phyloP scores from a whole-genome alignment of 371 early-diverging fungal species.

The Hamiltosporidium tvaerminnensis region DNA sequence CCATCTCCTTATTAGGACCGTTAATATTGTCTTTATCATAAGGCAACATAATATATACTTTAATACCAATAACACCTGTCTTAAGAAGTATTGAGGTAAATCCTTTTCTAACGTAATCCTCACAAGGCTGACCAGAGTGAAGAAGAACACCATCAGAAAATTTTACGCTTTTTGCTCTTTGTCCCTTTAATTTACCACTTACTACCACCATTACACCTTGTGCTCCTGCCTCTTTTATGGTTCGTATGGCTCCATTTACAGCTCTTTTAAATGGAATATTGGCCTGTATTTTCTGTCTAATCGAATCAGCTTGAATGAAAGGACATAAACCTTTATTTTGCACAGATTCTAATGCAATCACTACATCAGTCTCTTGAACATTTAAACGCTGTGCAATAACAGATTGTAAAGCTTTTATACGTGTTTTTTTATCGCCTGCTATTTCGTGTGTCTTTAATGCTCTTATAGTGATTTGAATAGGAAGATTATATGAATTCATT shows the following conservation, averaged over 20 bases:
- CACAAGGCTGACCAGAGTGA: conserved; percentile 80
- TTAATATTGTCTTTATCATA: conserved; percentile 80
- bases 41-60: conserved; percentile 98
- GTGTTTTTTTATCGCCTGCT: conserved; percentile 90
- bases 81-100: conserved; percentile 91
- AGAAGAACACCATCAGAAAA: conserved; percentile 92
- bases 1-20: conserved; percentile 83
- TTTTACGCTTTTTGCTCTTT: conserved; percentile 99
- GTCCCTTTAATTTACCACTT: conserved; percentile 97
- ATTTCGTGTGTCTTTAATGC: conserved; percentile 90
- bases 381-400: conserved; percentile 93
- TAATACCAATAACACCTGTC: conserved; percentile 94
- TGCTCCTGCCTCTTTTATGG: conserved; percentile 96
- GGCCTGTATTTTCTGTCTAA: conserved; percentile 83
- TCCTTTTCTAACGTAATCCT: conserved; percentile 86
- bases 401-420: conserved; percentile 88
- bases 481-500: conserved; percentile 84
- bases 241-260: conserved; percentile 88
- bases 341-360: conserved; percentile 93
- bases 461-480: conserved; percentile 94
- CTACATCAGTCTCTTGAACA: conserved; percentile 84
- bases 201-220: conserved; percentile 98
- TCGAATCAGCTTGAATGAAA: conserved; percentile 89
- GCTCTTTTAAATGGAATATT: conserved; percentile 90
- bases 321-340: conserved; percentile 91